A percentile compares a stretch with the other conserved stretches of the same genome.
Evolutionary conservation across 2,329 filamentous ascomycete genomes (phyloP).

Genomic region (Blastomyces silverae): DNA sequence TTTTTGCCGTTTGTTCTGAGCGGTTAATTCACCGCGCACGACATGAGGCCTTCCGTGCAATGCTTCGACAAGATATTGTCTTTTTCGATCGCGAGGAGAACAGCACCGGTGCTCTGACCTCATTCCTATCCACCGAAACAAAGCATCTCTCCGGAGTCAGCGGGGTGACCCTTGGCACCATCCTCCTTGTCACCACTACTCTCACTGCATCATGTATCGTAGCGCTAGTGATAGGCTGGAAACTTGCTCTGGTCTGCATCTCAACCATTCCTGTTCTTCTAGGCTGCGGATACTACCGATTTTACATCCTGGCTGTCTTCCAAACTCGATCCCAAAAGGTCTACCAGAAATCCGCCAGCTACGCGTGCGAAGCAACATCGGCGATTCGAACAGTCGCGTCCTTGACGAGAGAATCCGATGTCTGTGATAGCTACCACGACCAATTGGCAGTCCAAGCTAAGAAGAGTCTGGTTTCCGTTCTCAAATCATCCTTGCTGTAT

Average conservation of each 20-base stretch:
- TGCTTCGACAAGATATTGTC: constrained; percentile 85
- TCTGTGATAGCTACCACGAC: constrained; percentile 62
- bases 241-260: constrained; percentile 75
- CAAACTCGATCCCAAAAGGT: constrained; percentile 70
- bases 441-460: constrained; percentile 61
- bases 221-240: constrained; percentile 74
- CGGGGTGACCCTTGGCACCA: constrained; percentile 77
- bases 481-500: constrained; percentile 72
- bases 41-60: constrained; percentile 72
- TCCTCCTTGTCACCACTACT: constrained; percentile 73
- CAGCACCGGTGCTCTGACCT: constrained; percentile 78
- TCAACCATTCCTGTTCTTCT: constrained; percentile 70
- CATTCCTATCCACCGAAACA: constrained; percentile 81
- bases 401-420: constrained; percentile 77
- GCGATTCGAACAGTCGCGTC: constrained; percentile 91
- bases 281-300: constrained; percentile 77
- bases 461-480: constrained; percentile 62
- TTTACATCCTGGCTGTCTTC: constrained; percentile 75
- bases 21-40: constrained; percentile 75
- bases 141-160: constrained; percentile 83
- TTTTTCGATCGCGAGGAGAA: constrained; percentile 91
- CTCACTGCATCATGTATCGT: constrained; percentile 66
- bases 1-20: constrained; percentile 83
- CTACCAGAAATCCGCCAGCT: constrained; percentile 74
- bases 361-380: constrained; percentile 87